A percentile compares a stretch with the other conserved stretches of the same genome.
Evolutionary conservation across 257 asterid genomes (phyloP).

Genomic region (Ligustrum vulgare): DNA sequence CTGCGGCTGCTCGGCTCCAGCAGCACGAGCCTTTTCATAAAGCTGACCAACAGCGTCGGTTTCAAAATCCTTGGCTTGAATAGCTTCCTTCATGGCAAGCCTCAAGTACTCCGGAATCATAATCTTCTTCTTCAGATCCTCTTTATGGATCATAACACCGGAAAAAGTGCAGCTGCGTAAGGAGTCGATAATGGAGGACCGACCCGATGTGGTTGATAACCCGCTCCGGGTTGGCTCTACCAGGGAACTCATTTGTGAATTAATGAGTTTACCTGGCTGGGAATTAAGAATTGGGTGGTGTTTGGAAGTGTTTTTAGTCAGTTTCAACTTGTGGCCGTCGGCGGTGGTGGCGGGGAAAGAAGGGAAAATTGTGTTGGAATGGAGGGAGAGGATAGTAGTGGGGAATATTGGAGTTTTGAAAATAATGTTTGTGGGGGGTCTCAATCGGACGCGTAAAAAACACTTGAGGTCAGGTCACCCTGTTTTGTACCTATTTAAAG

Average conservation of each 20-base stretch:
- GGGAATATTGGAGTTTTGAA: not conserved
- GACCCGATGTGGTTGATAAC: conserved; percentile 46
- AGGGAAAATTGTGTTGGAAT: not conserved
- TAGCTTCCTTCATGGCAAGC: conserved; percentile 70
- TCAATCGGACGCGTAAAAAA: not conserved
- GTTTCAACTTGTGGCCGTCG: not conserved
- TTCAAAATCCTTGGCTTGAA: conserved; percentile 49
- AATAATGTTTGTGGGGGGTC: not conserved
- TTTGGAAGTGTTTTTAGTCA: not conserved
- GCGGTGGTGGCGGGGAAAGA: not conserved
- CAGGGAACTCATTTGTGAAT: conserved; percentile 37
- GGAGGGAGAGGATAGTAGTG: not conserved
- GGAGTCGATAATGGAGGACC: conserved; percentile 70
- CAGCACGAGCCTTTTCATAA: conserved; percentile 44
- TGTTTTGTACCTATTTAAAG: not conserved
- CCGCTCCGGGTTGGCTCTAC: conserved; percentile 18
- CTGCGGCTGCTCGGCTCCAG: conserved; percentile 30
- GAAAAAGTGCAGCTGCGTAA: conserved; percentile 62
- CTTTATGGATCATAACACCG: conserved; percentile 64
- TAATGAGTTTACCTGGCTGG: not conserved
- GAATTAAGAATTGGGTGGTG: not conserved
- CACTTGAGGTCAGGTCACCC: not conserved
- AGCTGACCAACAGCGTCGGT: conserved; percentile 34
- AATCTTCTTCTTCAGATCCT: conserved; percentile 62
- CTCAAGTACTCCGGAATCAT: conserved; percentile 76